These are phyloP conservation scores for Marchantia paleacea DNA, from an alignment of 225 moss, liverwort and hornwort genomes.

Conservation along the genomic window DNA sequence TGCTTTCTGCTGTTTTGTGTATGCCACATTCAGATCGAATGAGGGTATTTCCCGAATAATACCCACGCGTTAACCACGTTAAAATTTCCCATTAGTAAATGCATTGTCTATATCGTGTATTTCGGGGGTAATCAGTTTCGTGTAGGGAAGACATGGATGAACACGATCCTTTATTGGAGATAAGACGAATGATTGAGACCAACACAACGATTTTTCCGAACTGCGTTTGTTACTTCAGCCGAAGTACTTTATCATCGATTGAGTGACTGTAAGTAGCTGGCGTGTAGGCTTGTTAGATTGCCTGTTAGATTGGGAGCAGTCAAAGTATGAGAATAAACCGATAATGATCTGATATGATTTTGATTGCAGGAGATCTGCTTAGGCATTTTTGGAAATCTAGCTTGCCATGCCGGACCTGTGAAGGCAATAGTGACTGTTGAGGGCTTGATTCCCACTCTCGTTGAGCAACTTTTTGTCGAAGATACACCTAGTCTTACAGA, in stretches of 20 bases:
- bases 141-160: too few relatives aligned
- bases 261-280: too few relatives aligned
- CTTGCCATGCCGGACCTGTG: conserved; percentile 72
- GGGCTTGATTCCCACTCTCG: conserved; percentile 56
- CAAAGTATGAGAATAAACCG: background rate
- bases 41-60: conserved; percentile 46
- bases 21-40: conserved; percentile 74
- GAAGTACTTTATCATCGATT: too few relatives aligned
- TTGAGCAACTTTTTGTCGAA: conserved; percentile 73
- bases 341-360: background rate
- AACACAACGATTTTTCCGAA: too few relatives aligned
- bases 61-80: background rate
- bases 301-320: too few relatives aligned
- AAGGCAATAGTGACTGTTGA: conserved; percentile 60
- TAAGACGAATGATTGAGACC: too few relatives aligned
- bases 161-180: too few relatives aligned
- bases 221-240: too few relatives aligned
- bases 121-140: too few relatives aligned
- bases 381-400: conserved; percentile 82
- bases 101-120: too few relatives aligned
- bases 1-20: conserved; percentile 55
- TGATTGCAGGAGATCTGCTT: conserved; percentile 73
- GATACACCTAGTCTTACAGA: conserved; percentile 85
- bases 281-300: too few relatives aligned
- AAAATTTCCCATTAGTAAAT: too few relatives aligned